Base-by-base conservation (phyloP, 257 asterid species). In the Agastache rugosa region DNA sequence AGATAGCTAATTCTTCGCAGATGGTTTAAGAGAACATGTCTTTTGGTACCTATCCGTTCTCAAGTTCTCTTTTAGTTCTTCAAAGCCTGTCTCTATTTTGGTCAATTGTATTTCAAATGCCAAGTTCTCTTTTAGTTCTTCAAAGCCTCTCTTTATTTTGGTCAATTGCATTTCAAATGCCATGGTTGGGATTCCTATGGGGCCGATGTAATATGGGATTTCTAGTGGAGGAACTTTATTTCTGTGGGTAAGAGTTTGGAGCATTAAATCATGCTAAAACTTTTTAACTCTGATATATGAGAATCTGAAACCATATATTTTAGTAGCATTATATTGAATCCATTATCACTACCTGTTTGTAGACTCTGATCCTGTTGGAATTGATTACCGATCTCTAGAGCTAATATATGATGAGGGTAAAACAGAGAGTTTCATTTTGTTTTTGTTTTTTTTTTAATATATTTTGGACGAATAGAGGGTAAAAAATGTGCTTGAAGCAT, bases 1-100 rank as follows among this genome's bases (percentile, higher is more conserved):
- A 84, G 98, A 91, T 92, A 88, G 83, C 2, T 74, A 19, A 41
- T 60, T 73, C 34, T 47, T 45, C 37, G 14, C 63, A 16, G 35
- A 4, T 65, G 61, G 12, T 34, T 73, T 63, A 19, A 66, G 56
- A 42, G 35, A 51, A 67, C 73, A 69, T 70, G 66, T 55, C 60
- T 65, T 69, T 51, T 0, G 71, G 83, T 80, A 78, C 50, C 70
- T 44, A 29, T 47, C 69, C 20, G n/a, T 64, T 34, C 58, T 41
- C 44, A 3, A 60, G 50, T 41, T 55, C 44, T 55, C 35, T 29
- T 56, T 41, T 47, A 41, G 29, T 63, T 54, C 19, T 8, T 29
- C 23, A 27, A 59, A 58, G n/a, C 34, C 2, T 39, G 19, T n/a
- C 2, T 17, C 11, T 20, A 4, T 3, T 42, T 66, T 22, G 35